Evolutionary conservation across 2,329 filamentous ascomycete genomes (phyloP), one percentile per base, ranked within the genome.

Genomic region (Simplicillium sp.): DNA sequence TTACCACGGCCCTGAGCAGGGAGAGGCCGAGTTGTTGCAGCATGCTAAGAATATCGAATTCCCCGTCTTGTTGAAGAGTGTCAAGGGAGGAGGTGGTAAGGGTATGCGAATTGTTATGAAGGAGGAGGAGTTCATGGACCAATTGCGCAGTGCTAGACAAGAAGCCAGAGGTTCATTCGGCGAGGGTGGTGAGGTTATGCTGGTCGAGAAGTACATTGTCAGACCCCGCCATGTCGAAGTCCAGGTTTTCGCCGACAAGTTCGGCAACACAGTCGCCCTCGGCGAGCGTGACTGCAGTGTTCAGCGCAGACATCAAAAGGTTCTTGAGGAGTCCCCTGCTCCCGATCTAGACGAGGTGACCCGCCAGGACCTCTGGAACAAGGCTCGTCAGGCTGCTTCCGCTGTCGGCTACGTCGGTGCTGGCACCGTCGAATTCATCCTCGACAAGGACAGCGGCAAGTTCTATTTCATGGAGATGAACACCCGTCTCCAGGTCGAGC

Each of bases 401-500:
- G 86, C 88, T 3, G 83, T 94, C 4, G 76, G 78, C n/a, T 95
- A 95, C 53, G 82, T 84, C n/a, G 87, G 84, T 7, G 88, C 87
- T 8, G 88, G 88, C 2, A 95, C 88, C 0, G 84, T 95, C 15
- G 88, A 95, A 62, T 95, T 89, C 55, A 84, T 95, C 34, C 81
- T 94, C 5, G 87, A 95, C 59, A 84, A 87, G 56, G 79, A 86
- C 51, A 81, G 79, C 6, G 84, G 80, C 37, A 75, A 83, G 34
- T 95, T 92, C 60, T 95, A 78, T 61, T 86, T 86, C 51, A 82
- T 85, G 74, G 82, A 86, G 63, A 84, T 86, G 74, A 84, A 87
- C 54, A 96, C 92, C 0, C 75, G 92, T 39, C 68, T 98, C 15
- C 92, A 98, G 62, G 92, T 98, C 38, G 92, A 98, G 65, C 92